Evolutionary conservation across 2,329 filamentous ascomycete genomes (phyloP).

Genomic region (Stagonosporopsis chrysanthemi): DNA sequence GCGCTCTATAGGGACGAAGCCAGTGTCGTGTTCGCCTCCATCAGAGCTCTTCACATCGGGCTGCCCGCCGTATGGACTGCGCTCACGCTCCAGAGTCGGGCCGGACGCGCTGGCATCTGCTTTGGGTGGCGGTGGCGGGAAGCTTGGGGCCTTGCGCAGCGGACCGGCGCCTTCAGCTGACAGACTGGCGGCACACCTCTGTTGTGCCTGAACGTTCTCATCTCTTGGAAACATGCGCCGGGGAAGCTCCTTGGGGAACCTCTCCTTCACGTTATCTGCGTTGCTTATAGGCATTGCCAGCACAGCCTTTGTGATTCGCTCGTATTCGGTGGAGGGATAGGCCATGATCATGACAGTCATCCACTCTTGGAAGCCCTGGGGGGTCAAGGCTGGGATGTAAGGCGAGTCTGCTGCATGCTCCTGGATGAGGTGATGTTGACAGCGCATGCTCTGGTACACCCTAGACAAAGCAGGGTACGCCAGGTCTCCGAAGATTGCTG

Average conservation of each 20-base stretch:
- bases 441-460: conserved; percentile 57
- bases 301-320: conserved; percentile 73
- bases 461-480: conserved; percentile 51
- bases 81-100: conserved; percentile 44
- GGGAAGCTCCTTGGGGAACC: conserved; percentile 80
- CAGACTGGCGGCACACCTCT: conserved; percentile 68
- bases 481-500: conserved; percentile 55
- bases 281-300: conserved; percentile 74
- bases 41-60: conserved; percentile 42
- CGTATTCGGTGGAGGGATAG: conserved; percentile 77
- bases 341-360: conserved; percentile 76
- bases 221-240: conserved; percentile 72
- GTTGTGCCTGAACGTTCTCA: conserved; percentile 64
- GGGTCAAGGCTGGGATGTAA: conserved; percentile 56
- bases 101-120: conserved; percentile 5
- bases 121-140: conserved; percentile 47
- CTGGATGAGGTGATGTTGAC: conserved; percentile 59
- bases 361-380: conserved; percentile 64
- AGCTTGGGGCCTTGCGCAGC: conserved; percentile 44
- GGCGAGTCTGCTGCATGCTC: conserved; percentile 52
- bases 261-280: conserved; percentile 69
- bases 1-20: conserved; percentile 65
- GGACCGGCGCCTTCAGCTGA: conserved; percentile 55
- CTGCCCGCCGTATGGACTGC: conserved; percentile 43
- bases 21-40: conserved; percentile 44